phyloP scores from a whole-genome alignment of 306 rosid species.

The Vigna mungo region DNA sequence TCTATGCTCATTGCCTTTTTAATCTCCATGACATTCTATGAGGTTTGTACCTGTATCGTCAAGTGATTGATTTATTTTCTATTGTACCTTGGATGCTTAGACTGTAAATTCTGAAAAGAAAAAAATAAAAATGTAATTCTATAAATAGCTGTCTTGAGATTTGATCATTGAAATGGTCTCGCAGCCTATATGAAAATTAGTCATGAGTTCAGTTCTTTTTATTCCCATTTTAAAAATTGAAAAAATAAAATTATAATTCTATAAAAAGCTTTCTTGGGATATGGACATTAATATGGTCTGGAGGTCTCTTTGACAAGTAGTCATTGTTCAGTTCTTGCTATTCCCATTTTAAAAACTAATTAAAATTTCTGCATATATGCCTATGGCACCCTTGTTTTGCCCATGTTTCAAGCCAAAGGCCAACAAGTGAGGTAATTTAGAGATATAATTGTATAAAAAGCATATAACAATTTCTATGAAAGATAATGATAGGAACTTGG shows the following conservation, averaged over 20 bases:
- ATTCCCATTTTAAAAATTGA: not conserved
- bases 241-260: not conserved
- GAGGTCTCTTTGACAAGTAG: not conserved
- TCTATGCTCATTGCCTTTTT: conserved; percentile 41
- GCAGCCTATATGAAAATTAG: not conserved
- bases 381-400: conserved; percentile 15
- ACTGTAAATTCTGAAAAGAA: not conserved
- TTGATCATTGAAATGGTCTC: conserved; percentile 12
- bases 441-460: no score
- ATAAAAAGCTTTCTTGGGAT: conserved; percentile 11
- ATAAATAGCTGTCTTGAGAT: conserved; percentile 12
- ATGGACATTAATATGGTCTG: conserved; percentile 16
- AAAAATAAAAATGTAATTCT: not conserved
- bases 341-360: not conserved
- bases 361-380: not conserved
- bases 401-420: conserved; percentile 29
- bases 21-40: conserved; percentile 44
- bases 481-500: no score
- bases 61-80: conserved; percentile 39
- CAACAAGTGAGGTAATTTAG: not conserved
- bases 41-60: conserved; percentile 57
- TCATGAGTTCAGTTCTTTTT: conserved; percentile 23
- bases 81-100: conserved; percentile 32
- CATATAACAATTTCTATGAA: no score
- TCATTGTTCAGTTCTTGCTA: conserved; percentile 17